phyloP scores from a whole-genome alignment of 2,329 filamentous ascomycete species.

The Talaromyces funiculosus region DNA sequence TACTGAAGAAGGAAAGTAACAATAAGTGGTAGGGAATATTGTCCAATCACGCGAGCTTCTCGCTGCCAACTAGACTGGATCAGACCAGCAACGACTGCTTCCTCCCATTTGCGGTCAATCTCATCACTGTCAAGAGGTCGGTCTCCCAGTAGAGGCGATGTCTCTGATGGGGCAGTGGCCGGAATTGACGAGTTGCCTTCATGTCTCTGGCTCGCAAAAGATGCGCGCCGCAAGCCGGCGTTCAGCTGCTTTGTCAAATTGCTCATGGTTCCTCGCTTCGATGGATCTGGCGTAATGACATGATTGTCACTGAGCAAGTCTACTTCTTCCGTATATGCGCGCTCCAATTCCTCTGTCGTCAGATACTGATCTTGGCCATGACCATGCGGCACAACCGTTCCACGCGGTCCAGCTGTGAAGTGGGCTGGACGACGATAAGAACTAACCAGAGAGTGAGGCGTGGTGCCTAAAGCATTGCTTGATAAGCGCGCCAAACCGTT shows the following conservation, averaged over 20 bases:
- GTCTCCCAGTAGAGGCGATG: constrained; percentile 43
- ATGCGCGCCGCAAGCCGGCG: constrained; percentile 18
- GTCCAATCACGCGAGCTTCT: constrained; percentile 72
- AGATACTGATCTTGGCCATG: constrained; percentile 40
- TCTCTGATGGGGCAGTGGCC: constrained; percentile 34
- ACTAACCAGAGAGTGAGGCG: constrained; percentile 50
- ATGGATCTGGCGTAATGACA: constrained; percentile 51
- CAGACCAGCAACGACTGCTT: constrained; percentile 71
- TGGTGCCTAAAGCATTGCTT: constrained; percentile 32
- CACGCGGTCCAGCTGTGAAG: constrained; percentile 66
- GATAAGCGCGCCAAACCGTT: constrained; percentile 40
- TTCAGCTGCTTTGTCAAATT: constrained; percentile 24
- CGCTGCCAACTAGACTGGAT: constrained; percentile 89
- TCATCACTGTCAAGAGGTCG: constrained; percentile 48
- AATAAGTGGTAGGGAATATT: constrained; percentile 66
- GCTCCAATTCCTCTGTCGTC: constrained; percentile 49
- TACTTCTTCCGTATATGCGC: constrained; percentile 52
- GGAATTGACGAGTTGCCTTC: neutral
- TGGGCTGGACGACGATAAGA: constrained; percentile 73
- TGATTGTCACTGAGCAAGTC: constrained; percentile 56
- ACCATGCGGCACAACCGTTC: constrained; percentile 56
- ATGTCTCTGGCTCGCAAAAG: neutral
- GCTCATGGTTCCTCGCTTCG: constrained; percentile 12
- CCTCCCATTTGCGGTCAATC: constrained; percentile 73
- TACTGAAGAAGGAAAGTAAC: constrained; percentile 75